Evolutionary conservation across 129 eudicot genomes (phyloP).

Genomic region (Solidago caesia): DNA sequence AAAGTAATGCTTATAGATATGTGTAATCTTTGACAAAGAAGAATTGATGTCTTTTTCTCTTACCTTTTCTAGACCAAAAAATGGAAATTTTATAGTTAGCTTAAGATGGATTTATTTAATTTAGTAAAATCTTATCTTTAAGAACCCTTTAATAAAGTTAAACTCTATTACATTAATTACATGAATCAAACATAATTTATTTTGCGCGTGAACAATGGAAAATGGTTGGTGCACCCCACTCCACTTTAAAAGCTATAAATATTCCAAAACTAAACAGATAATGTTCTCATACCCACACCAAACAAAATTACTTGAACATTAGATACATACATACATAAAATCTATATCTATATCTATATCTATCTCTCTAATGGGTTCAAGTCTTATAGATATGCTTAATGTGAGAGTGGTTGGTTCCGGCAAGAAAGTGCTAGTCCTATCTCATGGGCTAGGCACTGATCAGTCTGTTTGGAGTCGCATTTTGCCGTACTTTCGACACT

Average conservation of each 20-base stretch:
- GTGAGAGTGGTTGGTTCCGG: constrained; percentile 87
- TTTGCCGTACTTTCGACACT: constrained; percentile 56
- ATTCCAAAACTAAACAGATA: constrained; percentile 33
- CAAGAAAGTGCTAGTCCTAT: constrained; percentile 53
- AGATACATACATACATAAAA: neutral
- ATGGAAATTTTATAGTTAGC: no score
- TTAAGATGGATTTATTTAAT: no score
- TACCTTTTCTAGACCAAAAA: no score
- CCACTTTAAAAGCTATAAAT: constrained; percentile 30
- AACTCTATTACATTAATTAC: neutral
- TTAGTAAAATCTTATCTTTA: no score
- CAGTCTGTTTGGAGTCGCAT: constrained; percentile 94
- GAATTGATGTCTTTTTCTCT: no score
- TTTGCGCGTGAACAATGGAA: constrained; percentile 29
- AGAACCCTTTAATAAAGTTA: neutral
- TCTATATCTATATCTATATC: neutral
- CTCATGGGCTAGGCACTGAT: constrained; percentile 96
- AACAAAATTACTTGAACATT: neutral
- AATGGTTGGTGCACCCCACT: constrained; percentile 37
- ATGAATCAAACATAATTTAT: neutral
- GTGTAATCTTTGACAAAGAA: no score
- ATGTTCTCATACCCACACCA: constrained; percentile 19
- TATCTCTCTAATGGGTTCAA: constrained; percentile 53
- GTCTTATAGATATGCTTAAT: constrained; percentile 66
- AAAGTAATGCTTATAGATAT: no score